phyloP scores from a whole-genome alignment of 148 eudicot genomes.

The Oxyria digyna region DNA sequence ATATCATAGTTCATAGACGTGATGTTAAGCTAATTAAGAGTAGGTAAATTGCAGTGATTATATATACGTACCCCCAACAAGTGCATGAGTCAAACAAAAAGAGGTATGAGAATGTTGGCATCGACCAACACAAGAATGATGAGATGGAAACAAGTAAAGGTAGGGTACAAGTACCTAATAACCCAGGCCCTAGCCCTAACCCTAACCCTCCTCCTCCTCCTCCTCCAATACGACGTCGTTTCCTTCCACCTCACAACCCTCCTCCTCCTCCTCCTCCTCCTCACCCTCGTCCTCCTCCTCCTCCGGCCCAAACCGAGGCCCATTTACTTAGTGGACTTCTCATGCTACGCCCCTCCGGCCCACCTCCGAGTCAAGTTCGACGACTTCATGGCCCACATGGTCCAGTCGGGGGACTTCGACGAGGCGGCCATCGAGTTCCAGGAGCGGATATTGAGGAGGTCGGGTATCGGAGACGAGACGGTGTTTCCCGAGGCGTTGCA shows the following conservation, averaged over 20 bases:
- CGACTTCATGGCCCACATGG: background rate
- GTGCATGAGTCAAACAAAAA: too few relatives aligned
- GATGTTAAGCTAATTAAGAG: too few relatives aligned
- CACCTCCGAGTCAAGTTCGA: background rate
- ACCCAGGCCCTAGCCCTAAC: background rate
- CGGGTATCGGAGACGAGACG: constrained; percentile 32
- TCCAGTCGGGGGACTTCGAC: background rate
- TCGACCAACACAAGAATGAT: too few relatives aligned
- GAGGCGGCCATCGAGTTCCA: constrained; percentile 18
- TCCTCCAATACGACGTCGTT: background rate
- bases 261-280: background rate
- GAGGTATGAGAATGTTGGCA: too few relatives aligned
- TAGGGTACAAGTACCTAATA: background rate
- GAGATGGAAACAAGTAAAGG: background rate
- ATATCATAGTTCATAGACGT: too few relatives aligned
- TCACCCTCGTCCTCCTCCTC: background rate
- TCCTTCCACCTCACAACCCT: background rate
- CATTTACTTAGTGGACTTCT: constrained; percentile 4
- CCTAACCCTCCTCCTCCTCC: background rate
- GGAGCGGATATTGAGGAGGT: constrained; percentile 25
- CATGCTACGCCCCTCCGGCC: background rate
- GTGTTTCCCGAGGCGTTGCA: constrained; percentile 22
- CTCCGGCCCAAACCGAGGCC: background rate
- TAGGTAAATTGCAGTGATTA: too few relatives aligned
- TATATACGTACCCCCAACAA: too few relatives aligned